A percentile compares a stretch with the other conserved stretches of the same genome.
phyloP scores from a whole-genome alignment of 345 rosid species.

The Acer campestre region DNA sequence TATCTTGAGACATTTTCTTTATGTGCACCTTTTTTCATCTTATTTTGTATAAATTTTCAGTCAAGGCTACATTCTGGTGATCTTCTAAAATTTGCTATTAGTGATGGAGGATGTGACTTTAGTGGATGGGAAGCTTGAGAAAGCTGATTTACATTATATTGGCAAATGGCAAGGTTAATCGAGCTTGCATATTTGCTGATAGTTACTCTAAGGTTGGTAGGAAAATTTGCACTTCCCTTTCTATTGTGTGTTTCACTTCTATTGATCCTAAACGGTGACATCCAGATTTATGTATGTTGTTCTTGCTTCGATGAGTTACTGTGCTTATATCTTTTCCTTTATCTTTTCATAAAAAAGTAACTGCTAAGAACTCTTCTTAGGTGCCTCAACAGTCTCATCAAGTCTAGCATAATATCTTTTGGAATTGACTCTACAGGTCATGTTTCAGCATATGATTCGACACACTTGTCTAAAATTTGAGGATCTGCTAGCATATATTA shows the following conservation, averaged over 20 bases:
- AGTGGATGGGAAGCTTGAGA: slow-evolving; percentile 79
- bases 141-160: slow-evolving; percentile 71
- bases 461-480: slow-evolving; percentile 81
- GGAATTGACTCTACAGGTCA: slow-evolving; percentile 51
- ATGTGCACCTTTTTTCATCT: no score
- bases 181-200: slow-evolving; percentile 87
- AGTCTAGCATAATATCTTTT: not conserved
- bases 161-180: slow-evolving; percentile 65
- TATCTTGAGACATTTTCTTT: no score
- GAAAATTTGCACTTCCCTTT: not conserved
- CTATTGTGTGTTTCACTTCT: not conserved
- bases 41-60: no score
- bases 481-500: slow-evolving; percentile 61
- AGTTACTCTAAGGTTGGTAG: slow-evolving; percentile 89
- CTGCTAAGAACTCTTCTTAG: no score
- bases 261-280: not conserved
- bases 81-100: slow-evolving; percentile 74
- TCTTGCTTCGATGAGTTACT: not conserved
- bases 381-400: not conserved
- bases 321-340: not conserved
- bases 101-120: slow-evolving; percentile 75
- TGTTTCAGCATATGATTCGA: slow-evolving; percentile 78
- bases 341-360: no score
- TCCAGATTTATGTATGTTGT: no score
- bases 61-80: slow-evolving; percentile 47